Evolutionary conservation across 177 flowering plant genomes (phyloP), one percentile per base, ranked within the genome.

Genomic region (Telopea speciosissima): DNA sequence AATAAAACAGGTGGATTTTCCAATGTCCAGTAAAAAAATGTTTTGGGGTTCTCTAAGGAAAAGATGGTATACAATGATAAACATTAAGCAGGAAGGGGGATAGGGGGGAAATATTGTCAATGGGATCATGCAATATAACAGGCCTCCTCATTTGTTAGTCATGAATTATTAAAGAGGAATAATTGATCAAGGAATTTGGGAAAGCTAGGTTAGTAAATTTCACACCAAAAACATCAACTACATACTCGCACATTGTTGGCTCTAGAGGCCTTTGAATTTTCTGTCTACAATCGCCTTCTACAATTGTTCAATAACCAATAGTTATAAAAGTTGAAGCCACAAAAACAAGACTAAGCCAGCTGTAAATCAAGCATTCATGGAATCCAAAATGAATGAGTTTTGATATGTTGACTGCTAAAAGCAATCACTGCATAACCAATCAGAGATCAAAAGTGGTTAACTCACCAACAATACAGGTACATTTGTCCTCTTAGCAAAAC

Each of bases 391-490:
- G 7, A 36, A 33, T 33, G 40, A 45, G 6, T 54, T 54, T 26
- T 56, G 21, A 31, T 1, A 19, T 54, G 40, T 68, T 26, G 23
- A 26, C 8, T 28, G 8, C 21, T 17, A 16, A 19, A 68, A 25
- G 19, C 9, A 68, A 54, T 8, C 17, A 16, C 11, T 11, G n/a
- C 14, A 56, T 9, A 44, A 44, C 12, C 5, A 36, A 24, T 60
- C 36, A 68, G 65, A 67, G 28, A 28, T 22, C 28, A 60, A 1
- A 24, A 24, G 33, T 52, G 21, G 60, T 28, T 22, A 45, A 33
- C 96, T 82, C 71, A 93, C 99, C 91, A 95, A 75, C 75, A 95
- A 74, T 70, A 95, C 84, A 61, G 99, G 93, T 62, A 91, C 81
- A 73, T 79, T 81, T 54, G 94, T 91, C 75, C 77, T 83, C 83